Base-by-base conservation (phyloP, 1,139 yeast genomes). In the Zygotorulaspora mrakii region DNA sequence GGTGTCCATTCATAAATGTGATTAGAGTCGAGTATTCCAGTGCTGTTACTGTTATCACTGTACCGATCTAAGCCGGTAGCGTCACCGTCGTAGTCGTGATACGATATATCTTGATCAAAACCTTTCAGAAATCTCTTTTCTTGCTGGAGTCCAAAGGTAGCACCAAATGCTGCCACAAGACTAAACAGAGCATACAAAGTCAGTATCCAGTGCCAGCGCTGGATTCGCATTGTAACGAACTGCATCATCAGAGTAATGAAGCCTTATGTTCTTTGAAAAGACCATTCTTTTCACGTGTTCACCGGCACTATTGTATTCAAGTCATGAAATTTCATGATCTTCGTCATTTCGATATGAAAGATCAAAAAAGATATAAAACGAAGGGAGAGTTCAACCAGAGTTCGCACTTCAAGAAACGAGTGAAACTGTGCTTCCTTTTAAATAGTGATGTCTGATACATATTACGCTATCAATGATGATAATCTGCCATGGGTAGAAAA, bases 401-500 rank as follows among this genome's bases (percentile, higher is more conserved):
- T n/a, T n/a, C n/a, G n/a, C n/a, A n/a, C n/a, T n/a, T n/a, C n/a
- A n/a, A n/a, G n/a, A n/a, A n/a, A n/a, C n/a, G n/a, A n/a, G n/a
- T n/a, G n/a, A n/a, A n/a, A n/a, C n/a, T 20, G 9, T 6, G 22
- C 22, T 6, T 20, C 9, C 6, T 20, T 9, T n/a, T 7, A 7
- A 9, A 20, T 17, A 3, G 12, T 17, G 24, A 34, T 35, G 31
- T 20, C 36, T 11, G 37, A 34, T 14, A 35, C 20, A 8, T 36
- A 30, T 5, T 30, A 31, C 5, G 36, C 34, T 14, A 35, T 17
- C 13, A 45, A 52, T 17, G 38, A 44, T 2, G 74, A 71, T 18
- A 72, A 71, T 42, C 57, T 74, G 11, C 79, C 79, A 12, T 74
- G 79, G 98, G 95, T 94, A 37, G 99, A 94, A 63, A 94, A 94